phyloP scores from a whole-genome alignment of 306 rosid genomes.

The Ochetophila trinervis region DNA sequence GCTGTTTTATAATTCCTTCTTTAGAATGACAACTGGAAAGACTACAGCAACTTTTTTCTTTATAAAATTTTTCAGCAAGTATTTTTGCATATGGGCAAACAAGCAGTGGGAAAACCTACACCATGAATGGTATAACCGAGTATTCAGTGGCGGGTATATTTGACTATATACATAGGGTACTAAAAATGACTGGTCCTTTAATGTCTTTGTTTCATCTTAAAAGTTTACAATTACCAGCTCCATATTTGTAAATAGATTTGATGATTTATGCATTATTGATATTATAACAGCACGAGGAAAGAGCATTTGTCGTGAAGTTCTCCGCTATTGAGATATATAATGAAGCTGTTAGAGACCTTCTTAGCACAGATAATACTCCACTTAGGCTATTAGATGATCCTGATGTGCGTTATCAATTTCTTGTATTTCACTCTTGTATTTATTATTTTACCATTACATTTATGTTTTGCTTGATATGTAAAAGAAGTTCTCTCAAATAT shows the following conservation, averaged over 20 bases:
- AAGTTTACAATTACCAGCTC: background rate
- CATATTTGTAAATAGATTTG: slow-evolving; percentile 5
- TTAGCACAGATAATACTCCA: slow-evolving; percentile 70
- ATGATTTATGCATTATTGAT: slow-evolving; percentile 3
- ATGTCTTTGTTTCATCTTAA: slow-evolving; percentile 12
- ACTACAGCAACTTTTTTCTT: slow-evolving; percentile 18
- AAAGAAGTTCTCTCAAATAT: slow-evolving; percentile 25
- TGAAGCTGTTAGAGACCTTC: slow-evolving; percentile 95
- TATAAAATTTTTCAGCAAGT: slow-evolving; percentile 56
- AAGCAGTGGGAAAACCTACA: slow-evolving; percentile 97
- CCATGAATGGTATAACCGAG: slow-evolving; percentile 96
- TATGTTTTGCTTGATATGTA: slow-evolving; percentile 10
- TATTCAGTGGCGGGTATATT: slow-evolving; percentile 85
- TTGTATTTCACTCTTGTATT: background rate
- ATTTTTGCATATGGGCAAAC: slow-evolving; percentile 99
- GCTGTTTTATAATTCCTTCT: slow-evolving; percentile 31
- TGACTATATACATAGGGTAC: slow-evolving; percentile 79
- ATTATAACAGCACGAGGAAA: slow-evolving; percentile 80
- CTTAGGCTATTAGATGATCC: slow-evolving; percentile 98
- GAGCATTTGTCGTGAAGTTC: slow-evolving; percentile 88
- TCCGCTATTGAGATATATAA: slow-evolving; percentile 97
- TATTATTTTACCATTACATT: background rate
- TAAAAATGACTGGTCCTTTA: slow-evolving; percentile 12
- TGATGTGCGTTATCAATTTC: slow-evolving; percentile 53
- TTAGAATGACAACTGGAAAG: background rate